phyloP scores from a whole-genome alignment of 1,284 basidiomycete genomes.

The Moniliella sp. region DNA sequence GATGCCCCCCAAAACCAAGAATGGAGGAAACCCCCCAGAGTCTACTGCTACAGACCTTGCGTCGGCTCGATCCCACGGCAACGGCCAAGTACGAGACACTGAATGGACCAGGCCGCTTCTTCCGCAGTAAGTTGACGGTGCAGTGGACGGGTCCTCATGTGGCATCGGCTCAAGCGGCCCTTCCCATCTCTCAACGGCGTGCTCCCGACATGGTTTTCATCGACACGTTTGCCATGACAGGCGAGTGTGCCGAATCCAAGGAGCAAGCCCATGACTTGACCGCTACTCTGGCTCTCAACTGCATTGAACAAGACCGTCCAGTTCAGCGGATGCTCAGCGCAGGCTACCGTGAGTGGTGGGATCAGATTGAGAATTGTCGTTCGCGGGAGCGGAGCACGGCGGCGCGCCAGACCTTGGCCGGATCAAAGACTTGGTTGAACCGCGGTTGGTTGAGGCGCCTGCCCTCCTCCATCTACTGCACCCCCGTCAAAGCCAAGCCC shows the following conservation, averaged over 20 bases:
- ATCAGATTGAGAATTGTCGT: slow-evolving; percentile 50
- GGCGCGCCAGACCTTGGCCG: too few species aligned
- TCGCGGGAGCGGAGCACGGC: too few species aligned
- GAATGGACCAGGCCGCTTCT: slow-evolving; percentile 9
- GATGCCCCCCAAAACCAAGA: slow-evolving; percentile 16
- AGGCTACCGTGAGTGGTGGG: slow-evolving; percentile 72
- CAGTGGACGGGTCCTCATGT: slow-evolving; percentile 11
- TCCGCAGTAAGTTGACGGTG: slow-evolving; percentile 17
- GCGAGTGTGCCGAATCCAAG: slow-evolving; percentile 57
- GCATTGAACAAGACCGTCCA: slow-evolving; percentile 24
- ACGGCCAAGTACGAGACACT: slow-evolving; percentile 43
- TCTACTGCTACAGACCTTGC: slow-evolving; percentile 21
- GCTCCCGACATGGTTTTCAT: slow-evolving; percentile 30
- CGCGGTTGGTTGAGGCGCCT: too few species aligned
- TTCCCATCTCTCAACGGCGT: background rate
- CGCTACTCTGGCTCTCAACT: slow-evolving; percentile 60
- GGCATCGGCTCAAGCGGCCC: background rate
- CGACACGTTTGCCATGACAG: slow-evolving; percentile 60
- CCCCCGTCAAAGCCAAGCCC: too few species aligned
- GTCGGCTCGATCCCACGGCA: slow-evolving; percentile 48
- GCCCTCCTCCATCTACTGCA: too few species aligned
- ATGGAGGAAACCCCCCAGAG: slow-evolving; percentile 16
- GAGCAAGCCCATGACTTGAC: slow-evolving; percentile 74
- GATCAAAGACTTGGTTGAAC: too few species aligned
- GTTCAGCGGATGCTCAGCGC: slow-evolving; percentile 44